Base-by-base conservation (phyloP, 2,329 filamentous ascomycete genomes). In the Fusarium floridanum region DNA sequence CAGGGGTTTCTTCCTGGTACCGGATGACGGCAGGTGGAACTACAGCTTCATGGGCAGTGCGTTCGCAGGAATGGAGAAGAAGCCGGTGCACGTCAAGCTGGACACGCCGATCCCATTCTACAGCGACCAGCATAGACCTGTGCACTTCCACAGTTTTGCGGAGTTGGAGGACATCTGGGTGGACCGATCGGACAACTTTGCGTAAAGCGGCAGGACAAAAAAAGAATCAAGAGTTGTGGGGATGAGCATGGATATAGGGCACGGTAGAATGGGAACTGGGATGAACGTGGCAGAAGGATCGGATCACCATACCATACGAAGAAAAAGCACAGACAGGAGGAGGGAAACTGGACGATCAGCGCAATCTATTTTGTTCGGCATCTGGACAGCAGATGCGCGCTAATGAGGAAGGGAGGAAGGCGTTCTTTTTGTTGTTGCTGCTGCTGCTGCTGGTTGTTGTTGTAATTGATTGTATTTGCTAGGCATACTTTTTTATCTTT, bases 131-230 rank as follows among this genome's bases (percentile, higher is more conserved):
- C 97, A 99, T 84, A 91, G 97, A 29, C 95, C 96, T 17, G 86
- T 98, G 66, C 97, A 99, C 85, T 99, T 99, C 89, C 93, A 96
- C 82, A 98, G 95, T 84, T 99, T 99, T 85, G 95, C 95, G 1
- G 96, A 99, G 86, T 85, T 99, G 82, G 97, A 99, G 85, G 96
- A 99, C 84, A 94, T 97, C 48, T 97, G 95, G 91, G 95, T 98
- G 56, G 97, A 99, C 83, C 89, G 95, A 79, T 91, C 91, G 74
- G 96, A 99, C 86, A 96, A 95, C 82, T 97, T 99, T 86, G 96
- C 95, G 78, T 98, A 89, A 88, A 67, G 41, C n/a, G 37, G 61
- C 14, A 48, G 43, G 43, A 48, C 29, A 16, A 48, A 67, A 64
- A 61, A 67, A 64, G 57, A 48, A 39, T 16, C 55, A 12, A 37